A percentile compares a stretch with the other conserved stretches of the same genome.
Evolutionary conservation across 768 basidiomycete species (phyloP).

Genomic region (Podaxis sp.): DNA sequence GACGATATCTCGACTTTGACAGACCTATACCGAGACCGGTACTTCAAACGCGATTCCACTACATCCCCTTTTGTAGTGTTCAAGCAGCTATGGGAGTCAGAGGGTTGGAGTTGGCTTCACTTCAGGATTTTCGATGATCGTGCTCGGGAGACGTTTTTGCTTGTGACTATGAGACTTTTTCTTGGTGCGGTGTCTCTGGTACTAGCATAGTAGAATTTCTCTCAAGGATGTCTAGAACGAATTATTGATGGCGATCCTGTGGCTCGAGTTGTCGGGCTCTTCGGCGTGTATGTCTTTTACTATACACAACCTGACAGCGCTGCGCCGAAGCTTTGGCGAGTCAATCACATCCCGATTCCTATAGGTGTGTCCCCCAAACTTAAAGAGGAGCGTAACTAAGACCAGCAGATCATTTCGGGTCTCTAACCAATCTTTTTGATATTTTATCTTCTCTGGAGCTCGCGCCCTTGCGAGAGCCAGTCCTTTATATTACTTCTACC

Average conservation of each 20-base stretch:
- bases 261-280: constrained; percentile 55
- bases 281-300: constrained; percentile 68
- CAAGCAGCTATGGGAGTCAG: constrained; percentile 61
- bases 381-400: constrained; percentile 2
- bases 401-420: constrained; percentile 49
- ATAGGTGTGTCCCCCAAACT: constrained; percentile 37
- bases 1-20: constrained; percentile 59
- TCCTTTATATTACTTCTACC: constrained; percentile 41
- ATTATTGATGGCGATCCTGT: constrained; percentile 46
- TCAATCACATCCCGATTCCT: constrained; percentile 58
- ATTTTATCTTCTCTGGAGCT: constrained; percentile 36
- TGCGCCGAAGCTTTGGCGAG: constrained; percentile 42
- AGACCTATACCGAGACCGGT: constrained; percentile 47
- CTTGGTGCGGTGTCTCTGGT: constrained; percentile 41
- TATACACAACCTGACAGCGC: constrained; percentile 59
- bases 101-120: constrained; percentile 75
- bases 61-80: constrained; percentile 61
- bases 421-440: constrained; percentile 45
- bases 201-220: background rate
- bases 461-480: constrained; percentile 44
- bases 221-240: constrained; percentile 41
- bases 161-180: constrained; percentile 57
- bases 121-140: constrained; percentile 69
- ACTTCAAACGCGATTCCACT: constrained; percentile 24
- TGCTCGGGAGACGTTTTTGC: constrained; percentile 59